Evolutionary conservation across 495 filamentous ascomycete genomes (phyloP).

Genomic region (Astrothelium macrocarpum): DNA sequence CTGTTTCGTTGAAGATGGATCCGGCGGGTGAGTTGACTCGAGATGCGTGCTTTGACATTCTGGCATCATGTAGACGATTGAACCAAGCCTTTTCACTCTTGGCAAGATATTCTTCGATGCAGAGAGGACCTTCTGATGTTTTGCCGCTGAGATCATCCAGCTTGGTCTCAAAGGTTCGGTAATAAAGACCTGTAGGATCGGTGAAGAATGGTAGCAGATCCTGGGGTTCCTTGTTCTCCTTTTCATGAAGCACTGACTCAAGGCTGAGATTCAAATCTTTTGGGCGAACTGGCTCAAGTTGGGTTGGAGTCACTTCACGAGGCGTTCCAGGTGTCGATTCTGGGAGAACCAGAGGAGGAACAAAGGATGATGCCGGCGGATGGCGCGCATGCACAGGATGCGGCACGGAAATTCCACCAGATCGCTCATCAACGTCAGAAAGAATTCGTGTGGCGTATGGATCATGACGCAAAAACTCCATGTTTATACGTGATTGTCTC

Average conservation of each 20-base stretch:
- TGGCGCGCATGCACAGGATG: neutral
- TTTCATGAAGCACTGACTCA: slow-evolving; percentile 16
- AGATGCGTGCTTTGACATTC: slow-evolving; percentile 24
- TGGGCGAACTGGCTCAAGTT: neutral
- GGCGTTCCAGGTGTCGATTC: neutral
- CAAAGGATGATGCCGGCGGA: neutral
- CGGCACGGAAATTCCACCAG: neutral
- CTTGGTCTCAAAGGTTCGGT: slow-evolving; percentile 46
- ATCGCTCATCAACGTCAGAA: neutral
- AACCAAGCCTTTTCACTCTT: slow-evolving; percentile 60
- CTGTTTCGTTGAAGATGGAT: slow-evolving; percentile 10
- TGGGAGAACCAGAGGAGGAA: neutral
- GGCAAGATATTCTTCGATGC: slow-evolving; percentile 53
- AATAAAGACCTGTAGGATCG: slow-evolving; percentile 51
- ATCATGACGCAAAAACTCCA: slow-evolving; percentile 3
- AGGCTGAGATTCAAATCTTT: slow-evolving; percentile 12
- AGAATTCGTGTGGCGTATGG: neutral
- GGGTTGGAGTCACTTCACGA: neutral
- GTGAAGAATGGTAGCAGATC: slow-evolving; percentile 60
- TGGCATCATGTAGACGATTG: slow-evolving; percentile 45
- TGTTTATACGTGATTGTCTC: slow-evolving; percentile 8
- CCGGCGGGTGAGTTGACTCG: slow-evolving; percentile 11
- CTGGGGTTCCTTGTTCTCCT: slow-evolving; percentile 46
- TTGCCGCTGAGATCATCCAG: slow-evolving; percentile 43
- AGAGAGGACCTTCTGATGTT: slow-evolving; percentile 45